Percentiles rank a stretch among this genome's conserved stretches.
These are phyloP conservation scores for Phytophthora pseudosyringae DNA, from an alignment of 352 stramenopile species.

Conservation along the genomic window DNA sequence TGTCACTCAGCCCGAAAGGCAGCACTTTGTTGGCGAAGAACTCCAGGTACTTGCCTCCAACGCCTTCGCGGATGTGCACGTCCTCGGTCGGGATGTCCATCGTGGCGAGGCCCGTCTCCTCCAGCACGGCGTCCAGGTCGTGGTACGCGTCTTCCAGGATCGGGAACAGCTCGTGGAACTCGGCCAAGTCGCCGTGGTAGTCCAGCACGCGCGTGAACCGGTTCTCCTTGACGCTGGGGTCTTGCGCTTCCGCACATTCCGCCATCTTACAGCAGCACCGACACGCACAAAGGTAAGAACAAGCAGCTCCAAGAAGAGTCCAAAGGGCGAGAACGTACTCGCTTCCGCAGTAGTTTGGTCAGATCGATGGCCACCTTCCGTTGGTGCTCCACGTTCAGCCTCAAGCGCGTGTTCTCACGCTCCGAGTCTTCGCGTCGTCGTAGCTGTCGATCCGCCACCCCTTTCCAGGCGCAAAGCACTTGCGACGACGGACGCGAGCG, in stretches of 20 bases:
- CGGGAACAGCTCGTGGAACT: constrained; percentile 39
- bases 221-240: constrained; percentile 28
- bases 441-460: constrained; percentile 40
- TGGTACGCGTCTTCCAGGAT: constrained; percentile 37
- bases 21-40: constrained; percentile 44
- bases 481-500: constrained; percentile 24
- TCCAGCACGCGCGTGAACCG: constrained; percentile 33
- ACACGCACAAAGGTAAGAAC: constrained; percentile 1
- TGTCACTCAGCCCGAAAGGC: constrained; percentile 35
- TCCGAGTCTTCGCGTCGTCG: constrained; percentile 42
- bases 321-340: constrained; percentile 9
- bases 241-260: constrained; percentile 29
- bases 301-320: not conserved
- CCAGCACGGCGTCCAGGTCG: constrained; percentile 34
- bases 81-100: constrained; percentile 38
- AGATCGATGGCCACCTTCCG: constrained; percentile 33
- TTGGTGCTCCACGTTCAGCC: constrained; percentile 46
- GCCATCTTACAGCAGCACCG: constrained; percentile 24
- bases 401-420: constrained; percentile 49
- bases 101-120: constrained; percentile 35
- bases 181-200: constrained; percentile 34
- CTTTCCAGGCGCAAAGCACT: constrained; percentile 38
- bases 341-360: constrained; percentile 30
- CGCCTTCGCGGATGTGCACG: constrained; percentile 41
- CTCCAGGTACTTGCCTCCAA: constrained; percentile 42